Evolutionary conservation across 306 rosid species (phyloP).

Genomic region (Sphenostylis stenocarpa): DNA sequence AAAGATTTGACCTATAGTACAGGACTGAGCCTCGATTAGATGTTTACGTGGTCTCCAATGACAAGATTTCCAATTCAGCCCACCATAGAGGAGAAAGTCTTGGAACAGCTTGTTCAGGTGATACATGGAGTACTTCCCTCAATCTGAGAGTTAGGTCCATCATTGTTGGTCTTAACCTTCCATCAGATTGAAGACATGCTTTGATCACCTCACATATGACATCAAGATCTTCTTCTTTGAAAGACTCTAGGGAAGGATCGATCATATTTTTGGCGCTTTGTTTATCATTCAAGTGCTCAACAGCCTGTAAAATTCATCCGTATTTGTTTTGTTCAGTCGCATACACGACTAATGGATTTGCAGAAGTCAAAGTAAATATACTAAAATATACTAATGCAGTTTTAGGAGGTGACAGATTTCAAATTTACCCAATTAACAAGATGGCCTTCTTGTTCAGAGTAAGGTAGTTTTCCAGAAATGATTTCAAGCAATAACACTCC

Average conservation of each 20-base stretch:
- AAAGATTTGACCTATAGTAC: conserved; percentile 44
- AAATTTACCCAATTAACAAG: conserved; percentile 72
- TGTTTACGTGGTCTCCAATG: conserved; percentile 65
- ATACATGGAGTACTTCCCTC: conserved; percentile 57
- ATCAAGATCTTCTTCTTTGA: conserved; percentile 66
- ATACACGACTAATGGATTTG: not conserved
- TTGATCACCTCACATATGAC: conserved; percentile 76
- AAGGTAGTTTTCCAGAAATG: conserved; percentile 71
- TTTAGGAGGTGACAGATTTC: not conserved
- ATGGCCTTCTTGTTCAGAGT: conserved; percentile 70
- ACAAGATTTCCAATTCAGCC: conserved; percentile 97
- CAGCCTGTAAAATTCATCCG: conserved; percentile 53
- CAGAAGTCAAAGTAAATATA: no score
- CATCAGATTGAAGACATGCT: conserved; percentile 67
- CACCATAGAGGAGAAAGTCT: conserved; percentile 98
- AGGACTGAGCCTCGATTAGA: conserved; percentile 28
- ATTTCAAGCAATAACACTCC: conserved; percentile 78
- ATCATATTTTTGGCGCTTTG: conserved; percentile 52
- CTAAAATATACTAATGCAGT: no score
- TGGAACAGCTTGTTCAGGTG: conserved; percentile 92
- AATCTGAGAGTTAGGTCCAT: conserved; percentile 55
- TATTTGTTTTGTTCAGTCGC: not conserved
- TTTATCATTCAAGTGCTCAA: conserved; percentile 63
- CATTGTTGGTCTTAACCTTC: conserved; percentile 77
- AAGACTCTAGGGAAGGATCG: conserved; percentile 71